Conservation (phyloP, 345 rosid species). For the Barbarea vulgaris region DNA sequence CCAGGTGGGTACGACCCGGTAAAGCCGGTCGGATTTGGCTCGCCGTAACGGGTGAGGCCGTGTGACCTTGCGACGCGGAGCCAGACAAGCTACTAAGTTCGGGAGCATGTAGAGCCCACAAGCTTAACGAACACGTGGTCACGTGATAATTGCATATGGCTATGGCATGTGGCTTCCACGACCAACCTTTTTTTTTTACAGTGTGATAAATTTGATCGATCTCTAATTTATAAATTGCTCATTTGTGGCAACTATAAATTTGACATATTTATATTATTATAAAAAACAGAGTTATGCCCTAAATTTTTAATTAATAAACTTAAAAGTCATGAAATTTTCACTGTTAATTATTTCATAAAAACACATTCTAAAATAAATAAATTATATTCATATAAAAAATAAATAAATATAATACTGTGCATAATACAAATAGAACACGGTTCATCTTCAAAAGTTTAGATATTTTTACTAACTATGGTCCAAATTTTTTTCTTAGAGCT, state of each 20-base stretch:
- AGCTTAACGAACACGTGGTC: constrained; percentile 11
- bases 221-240: neutral
- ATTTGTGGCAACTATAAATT: neutral
- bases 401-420: too few relatives aligned
- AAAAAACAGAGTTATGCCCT: too few relatives aligned
- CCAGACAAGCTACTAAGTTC: constrained; percentile 22
- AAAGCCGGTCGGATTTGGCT: constrained; percentile 27
- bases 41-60: constrained; percentile 32
- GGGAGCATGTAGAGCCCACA: constrained; percentile 16
- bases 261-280: too few relatives aligned
- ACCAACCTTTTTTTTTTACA: neutral
- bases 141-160: constrained; percentile 31
- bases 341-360: too few relatives aligned
- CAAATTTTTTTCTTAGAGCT: too few relatives aligned
- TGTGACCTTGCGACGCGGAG: constrained; percentile 39
- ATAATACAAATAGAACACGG: too few relatives aligned
- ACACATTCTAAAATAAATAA: too few relatives aligned
- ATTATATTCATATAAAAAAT: too few relatives aligned
- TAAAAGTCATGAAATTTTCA: too few relatives aligned
- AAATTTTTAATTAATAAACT: too few relatives aligned
- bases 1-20: constrained; percentile 23
- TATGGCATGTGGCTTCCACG: constrained; percentile 4
- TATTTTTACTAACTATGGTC: too few relatives aligned
- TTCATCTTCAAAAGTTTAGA: neutral
- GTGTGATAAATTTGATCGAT: neutral